Base-by-base conservation (phyloP, 1,284 basidiomycete species). In the Ganoderma sinense region DNA sequence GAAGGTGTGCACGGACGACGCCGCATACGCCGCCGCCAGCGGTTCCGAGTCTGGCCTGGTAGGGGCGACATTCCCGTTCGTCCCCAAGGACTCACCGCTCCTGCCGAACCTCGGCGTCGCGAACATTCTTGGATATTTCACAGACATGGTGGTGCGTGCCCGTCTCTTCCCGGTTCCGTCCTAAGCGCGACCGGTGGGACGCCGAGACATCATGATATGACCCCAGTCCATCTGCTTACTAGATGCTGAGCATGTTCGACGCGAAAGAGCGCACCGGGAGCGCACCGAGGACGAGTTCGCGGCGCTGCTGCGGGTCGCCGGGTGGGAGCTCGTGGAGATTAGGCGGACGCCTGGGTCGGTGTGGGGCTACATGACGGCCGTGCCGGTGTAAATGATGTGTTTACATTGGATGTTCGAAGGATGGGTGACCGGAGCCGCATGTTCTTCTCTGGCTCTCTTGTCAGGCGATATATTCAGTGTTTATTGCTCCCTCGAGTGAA, bases 221-320 rank as follows among this genome's bases (percentile, higher is more conserved):
- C n/a, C n/a, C n/a, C n/a, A n/a, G n/a, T n/a, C 55, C 2, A 91
- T 69, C 83, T 87, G 60, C 10, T 20, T 36, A 14, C 16, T 31
- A 91, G 90, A 91, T 91, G 90, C 88, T 90, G 78, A 84, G 84
- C n/a, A 84, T 83, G 64, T 88, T 91, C 76, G 90, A 90, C 70
- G 84, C 87, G 16, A 87, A 90, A 73, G 91, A 92, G 74, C 84
- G 91, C n/a, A n/a, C n/a, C n/a, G n/a, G n/a, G n/a, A n/a, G n/a
- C n/a, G n/a, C 14, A 92, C 91, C 0, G 80, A 89, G 18, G 84
- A 86, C 62, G 89, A 92, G 78, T 83, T 87, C 39, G 83, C 86
- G 4, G 81, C 82, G 1, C 80, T 91, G 53, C 79, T 84, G 6
- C 79, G 81, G 31, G 87, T 87, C 1, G 85, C 90, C 14, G 91